These are phyloP conservation scores for Xerophyta viscosa DNA, from an alignment of 106 monocot genomes.

Conservation along the genomic window DNA sequence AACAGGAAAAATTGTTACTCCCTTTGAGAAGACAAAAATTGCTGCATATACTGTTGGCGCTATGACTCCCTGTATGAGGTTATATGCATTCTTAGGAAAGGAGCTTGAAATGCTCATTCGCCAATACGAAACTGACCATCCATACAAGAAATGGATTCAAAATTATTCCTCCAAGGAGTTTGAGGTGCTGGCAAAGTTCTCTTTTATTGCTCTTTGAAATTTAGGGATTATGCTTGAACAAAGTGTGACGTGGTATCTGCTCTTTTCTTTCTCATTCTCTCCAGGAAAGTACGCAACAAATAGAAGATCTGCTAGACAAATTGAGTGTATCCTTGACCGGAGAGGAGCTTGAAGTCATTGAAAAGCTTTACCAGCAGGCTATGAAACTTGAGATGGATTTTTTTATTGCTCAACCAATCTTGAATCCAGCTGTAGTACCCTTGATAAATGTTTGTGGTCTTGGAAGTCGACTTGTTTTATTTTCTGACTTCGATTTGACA, in stretches of 20 bases:
- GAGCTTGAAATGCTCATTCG: slow-evolving; percentile 38
- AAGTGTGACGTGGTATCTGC: not conserved
- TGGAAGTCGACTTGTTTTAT: slow-evolving; percentile 37
- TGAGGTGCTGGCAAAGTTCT: slow-evolving; percentile 39
- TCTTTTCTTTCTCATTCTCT: not conserved
- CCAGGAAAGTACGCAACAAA: slow-evolving; percentile 17
- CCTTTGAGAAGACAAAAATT: slow-evolving; percentile 96
- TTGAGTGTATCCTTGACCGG: slow-evolving; percentile 81
- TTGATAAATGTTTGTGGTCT: slow-evolving; percentile 35
- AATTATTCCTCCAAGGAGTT: slow-evolving; percentile 45
- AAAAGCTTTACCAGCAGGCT: slow-evolving; percentile 75
- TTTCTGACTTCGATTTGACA: slow-evolving; percentile 91
- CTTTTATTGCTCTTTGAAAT: not conserved
- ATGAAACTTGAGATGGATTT: slow-evolving; percentile 85
- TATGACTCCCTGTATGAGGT: slow-evolving; percentile 82
- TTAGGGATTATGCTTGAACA: no score
- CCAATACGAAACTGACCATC: slow-evolving; percentile 31
- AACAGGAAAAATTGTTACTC: slow-evolving; percentile 72
- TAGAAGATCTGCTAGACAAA: slow-evolving; percentile 93
- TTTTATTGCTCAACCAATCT: slow-evolving; percentile 53
- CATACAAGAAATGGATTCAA: slow-evolving; percentile 68
- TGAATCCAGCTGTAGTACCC: slow-evolving; percentile 56
- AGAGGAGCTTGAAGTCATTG: slow-evolving; percentile 86
- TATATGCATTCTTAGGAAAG: slow-evolving; percentile 65
- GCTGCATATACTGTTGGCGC: slow-evolving; percentile 85